Conservation (phyloP, 768 basidiomycete species). For the Brasilioporus rufonigricans region DNA sequence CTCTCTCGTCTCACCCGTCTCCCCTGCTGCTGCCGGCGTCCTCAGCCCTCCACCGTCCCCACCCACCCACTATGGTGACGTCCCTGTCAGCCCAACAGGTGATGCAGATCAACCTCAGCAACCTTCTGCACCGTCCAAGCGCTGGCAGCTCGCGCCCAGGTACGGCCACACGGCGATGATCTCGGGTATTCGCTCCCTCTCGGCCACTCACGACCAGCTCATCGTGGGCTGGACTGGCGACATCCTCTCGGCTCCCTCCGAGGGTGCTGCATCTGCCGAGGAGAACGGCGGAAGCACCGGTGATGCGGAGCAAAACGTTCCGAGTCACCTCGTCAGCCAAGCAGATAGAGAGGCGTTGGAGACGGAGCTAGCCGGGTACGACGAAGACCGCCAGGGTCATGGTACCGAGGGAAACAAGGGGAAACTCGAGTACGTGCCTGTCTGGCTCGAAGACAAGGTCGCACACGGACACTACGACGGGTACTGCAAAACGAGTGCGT, state of each 20-base stretch:
- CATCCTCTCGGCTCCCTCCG: constrained; percentile 50
- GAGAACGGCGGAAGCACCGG: constrained; percentile 8
- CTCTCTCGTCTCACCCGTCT: constrained; percentile 46
- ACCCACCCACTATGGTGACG: constrained; percentile 53
- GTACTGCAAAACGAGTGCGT: constrained; percentile 95
- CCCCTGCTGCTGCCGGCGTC: constrained; percentile 42
- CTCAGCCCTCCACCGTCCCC: constrained; percentile 80
- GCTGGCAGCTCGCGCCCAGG: constrained; percentile 77
- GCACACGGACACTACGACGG: constrained; percentile 96
- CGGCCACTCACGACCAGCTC: constrained; percentile 83
- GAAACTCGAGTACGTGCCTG: constrained; percentile 77
- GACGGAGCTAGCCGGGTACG: constrained; percentile 58
- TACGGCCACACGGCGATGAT: constrained; percentile 96
- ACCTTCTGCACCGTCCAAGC: constrained; percentile 21
- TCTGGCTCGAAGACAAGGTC: constrained; percentile 87
- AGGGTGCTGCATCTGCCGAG: constrained; percentile 28
- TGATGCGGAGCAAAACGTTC: constrained; percentile 37
- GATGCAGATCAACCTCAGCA: constrained; percentile 7
- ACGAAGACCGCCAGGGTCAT: constrained; percentile 39
- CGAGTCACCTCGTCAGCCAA: constrained; percentile 49
- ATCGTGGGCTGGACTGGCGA: constrained; percentile 96
- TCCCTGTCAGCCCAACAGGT: constrained; percentile 35
- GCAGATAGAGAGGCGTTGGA: constrained; percentile 69
- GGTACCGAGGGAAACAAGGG: constrained; percentile 45
- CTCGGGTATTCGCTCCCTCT: constrained; percentile 84